A percentile compares a stretch with the other conserved stretches of the same genome.
These are phyloP conservation scores for Rugonectria rugulosa DNA, from an alignment of 2,329 filamentous ascomycete species.

Conservation along the genomic window DNA sequence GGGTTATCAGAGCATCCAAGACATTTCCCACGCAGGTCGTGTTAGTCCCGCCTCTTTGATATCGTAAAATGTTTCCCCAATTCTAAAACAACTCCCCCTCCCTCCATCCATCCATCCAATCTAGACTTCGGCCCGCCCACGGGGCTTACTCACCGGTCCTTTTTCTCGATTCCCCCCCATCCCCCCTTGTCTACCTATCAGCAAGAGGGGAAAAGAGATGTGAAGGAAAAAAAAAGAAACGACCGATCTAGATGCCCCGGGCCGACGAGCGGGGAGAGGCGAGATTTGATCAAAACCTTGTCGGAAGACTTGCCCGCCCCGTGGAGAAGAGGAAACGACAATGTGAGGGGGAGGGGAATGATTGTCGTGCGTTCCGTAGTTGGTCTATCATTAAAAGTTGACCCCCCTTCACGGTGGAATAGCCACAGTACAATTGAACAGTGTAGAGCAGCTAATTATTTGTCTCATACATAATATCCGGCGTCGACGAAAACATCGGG, in stretches of 20 bases:
- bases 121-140: not conserved
- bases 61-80: not conserved
- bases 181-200: too few relatives aligned
- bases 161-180: not conserved
- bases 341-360: not conserved
- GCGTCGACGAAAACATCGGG: too few relatives aligned
- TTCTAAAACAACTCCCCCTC: not conserved
- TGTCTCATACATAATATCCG: too few relatives aligned
- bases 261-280: not conserved
- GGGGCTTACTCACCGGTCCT: not conserved
- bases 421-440: too few relatives aligned
- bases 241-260: not conserved
- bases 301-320: too few relatives aligned
- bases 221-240: too few relatives aligned
- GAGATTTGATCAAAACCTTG: too few relatives aligned
- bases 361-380: not conserved
- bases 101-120: slow-evolving; percentile 1
- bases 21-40: not conserved
- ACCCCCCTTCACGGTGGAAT: too few relatives aligned
- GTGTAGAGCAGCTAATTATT: too few relatives aligned
- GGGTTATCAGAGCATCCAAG: not conserved
- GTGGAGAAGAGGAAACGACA: not conserved
- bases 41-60: too few relatives aligned
- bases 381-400: slow-evolving; percentile 8
- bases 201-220: too few relatives aligned